Percentiles rank a stretch among this genome's conserved stretches.
phyloP scores from a whole-genome alignment of 2,329 filamentous ascomycete species.

The Delphinella strobiligena region DNA sequence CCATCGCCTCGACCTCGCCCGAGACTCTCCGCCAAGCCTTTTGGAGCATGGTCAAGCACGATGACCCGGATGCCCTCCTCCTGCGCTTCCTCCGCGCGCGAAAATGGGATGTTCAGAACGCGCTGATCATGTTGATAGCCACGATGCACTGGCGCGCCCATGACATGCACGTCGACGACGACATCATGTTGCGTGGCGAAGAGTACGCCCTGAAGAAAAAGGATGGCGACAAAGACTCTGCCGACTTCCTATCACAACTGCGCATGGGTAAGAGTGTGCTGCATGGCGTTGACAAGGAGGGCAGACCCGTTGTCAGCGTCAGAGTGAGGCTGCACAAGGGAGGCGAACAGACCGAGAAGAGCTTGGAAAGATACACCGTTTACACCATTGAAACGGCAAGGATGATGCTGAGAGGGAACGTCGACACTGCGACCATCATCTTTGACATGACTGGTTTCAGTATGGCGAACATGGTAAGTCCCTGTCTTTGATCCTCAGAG shows the following conservation, averaged over 20 bases:
- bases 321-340: conserved; percentile 69
- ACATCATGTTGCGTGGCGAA: conserved; percentile 72
- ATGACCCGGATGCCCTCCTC: conserved; percentile 77
- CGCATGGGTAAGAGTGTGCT: conserved; percentile 87
- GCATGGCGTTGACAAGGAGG: conserved; percentile 74
- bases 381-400: conserved; percentile 92
- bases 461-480: conserved; percentile 55
- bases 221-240: conserved; percentile 50
- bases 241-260: conserved; percentile 73
- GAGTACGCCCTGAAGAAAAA: conserved; percentile 50
- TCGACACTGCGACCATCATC: conserved; percentile 89
- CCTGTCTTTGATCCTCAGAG: background rate
- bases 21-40: conserved; percentile 70
- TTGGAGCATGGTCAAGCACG: conserved; percentile 91
- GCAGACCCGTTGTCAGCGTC: conserved; percentile 77
- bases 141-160: conserved; percentile 83
- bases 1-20: conserved; percentile 62
- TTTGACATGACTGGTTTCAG: conserved; percentile 53
- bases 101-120: conserved; percentile 92
- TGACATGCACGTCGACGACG: conserved; percentile 79
- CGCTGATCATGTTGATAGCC: conserved; percentile 84
- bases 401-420: conserved; percentile 62
- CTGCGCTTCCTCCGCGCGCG: conserved; percentile 77
- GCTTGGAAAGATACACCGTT: conserved; percentile 80
- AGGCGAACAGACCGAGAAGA: conserved; percentile 70